These are phyloP conservation scores for Boletus semigastroideus DNA, from an alignment of 1,284 basidiomycete species.

Conservation along the genomic window DNA sequence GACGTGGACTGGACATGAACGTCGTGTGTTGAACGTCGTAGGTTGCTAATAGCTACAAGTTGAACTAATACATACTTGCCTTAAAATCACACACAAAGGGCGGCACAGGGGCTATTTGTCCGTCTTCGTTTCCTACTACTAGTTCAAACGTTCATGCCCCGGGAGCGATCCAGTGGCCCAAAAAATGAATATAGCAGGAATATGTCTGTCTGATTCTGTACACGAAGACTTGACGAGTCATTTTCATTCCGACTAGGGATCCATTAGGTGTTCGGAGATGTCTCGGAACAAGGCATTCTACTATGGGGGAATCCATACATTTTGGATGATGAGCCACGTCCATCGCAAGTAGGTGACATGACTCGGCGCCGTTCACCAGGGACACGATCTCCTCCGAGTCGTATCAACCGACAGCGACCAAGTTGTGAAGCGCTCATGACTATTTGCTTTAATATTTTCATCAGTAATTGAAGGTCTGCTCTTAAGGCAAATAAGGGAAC, in stretches of 20 bases:
- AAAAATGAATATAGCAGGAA: too few species aligned
- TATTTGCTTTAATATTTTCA: too few species aligned
- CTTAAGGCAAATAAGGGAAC: too few species aligned
- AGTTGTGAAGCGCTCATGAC: background rate
- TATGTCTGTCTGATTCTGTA: too few species aligned
- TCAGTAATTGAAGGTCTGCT: too few species aligned
- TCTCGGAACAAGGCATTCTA: slow-evolving; percentile 5
- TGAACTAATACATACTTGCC: background rate
- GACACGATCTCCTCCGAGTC: background rate
- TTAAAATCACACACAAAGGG: background rate
- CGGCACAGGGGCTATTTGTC: background rate
- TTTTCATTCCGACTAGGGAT: too few species aligned
- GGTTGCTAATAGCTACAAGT: background rate
- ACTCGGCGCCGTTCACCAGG: background rate
- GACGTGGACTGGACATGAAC: slow-evolving; percentile 15
- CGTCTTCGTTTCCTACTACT: too few species aligned
- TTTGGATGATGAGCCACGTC: too few species aligned
- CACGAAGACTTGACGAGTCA: too few species aligned
- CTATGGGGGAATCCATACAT: background rate
- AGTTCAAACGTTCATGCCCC: too few species aligned
- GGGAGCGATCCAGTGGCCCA: too few species aligned
- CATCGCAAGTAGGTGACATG: too few species aligned
- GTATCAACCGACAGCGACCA: background rate
- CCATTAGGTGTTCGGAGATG: background rate
- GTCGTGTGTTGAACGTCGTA: background rate